phyloP scores from a whole-genome alignment of 495 filamentous ascomycete species.

The Jackrogersella multiformis region DNA sequence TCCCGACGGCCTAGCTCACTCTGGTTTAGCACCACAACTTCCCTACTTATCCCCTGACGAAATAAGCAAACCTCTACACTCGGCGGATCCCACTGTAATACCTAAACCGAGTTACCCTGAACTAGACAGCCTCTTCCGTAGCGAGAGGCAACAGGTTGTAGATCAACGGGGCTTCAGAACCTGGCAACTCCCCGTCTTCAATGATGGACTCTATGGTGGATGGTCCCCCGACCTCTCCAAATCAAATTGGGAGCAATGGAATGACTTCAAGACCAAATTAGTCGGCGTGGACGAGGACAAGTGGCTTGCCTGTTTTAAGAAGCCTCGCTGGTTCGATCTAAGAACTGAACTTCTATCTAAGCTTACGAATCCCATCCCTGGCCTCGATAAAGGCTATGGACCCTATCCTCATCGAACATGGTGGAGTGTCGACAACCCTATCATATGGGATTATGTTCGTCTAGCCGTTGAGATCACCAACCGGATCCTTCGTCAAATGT shows the following conservation, averaged over 20 bases:
- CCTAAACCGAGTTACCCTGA: neutral
- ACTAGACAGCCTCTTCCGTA: neutral
- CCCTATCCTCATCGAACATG: neutral
- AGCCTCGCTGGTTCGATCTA: conserved; percentile 5
- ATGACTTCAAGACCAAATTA: neutral
- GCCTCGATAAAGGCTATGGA: neutral
- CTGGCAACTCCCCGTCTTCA: neutral
- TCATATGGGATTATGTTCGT: neutral
- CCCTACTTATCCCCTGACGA: neutral
- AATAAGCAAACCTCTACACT: neutral
- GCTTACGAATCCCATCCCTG: conserved; percentile 2
- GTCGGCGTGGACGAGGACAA: neutral
- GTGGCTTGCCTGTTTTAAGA: conserved; percentile 14
- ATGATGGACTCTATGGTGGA: neutral
- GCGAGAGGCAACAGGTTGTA: neutral
- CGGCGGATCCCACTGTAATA: neutral
- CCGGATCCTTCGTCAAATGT: conserved; percentile 4
- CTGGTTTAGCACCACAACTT: neutral
- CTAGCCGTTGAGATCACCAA: neutral
- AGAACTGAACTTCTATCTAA: neutral
- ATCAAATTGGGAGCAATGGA: conserved; percentile 9
- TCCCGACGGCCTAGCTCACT: conserved; percentile 8
- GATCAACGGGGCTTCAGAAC: neutral
- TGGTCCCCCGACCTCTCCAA: neutral
- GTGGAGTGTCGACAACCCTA: conserved; percentile 21